Conservation (phyloP, 106 monocot species). For the Hemerocallis citrina region DNA sequence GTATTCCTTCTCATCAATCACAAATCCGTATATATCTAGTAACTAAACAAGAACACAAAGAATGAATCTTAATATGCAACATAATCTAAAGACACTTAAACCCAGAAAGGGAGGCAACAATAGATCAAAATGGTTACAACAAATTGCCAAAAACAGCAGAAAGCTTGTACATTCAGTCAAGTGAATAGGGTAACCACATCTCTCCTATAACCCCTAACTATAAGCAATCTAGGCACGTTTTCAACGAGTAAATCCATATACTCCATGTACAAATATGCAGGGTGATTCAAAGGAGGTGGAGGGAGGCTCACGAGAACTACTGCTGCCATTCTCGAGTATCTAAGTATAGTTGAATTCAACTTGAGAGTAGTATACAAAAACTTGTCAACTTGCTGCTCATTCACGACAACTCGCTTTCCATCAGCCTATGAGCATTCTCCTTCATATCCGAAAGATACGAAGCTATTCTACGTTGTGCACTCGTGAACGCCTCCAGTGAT, state of each 20-base stretch:
- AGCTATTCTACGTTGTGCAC: slow-evolving; percentile 56
- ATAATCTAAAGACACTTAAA: too few relatives aligned
- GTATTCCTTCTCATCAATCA: too few relatives aligned
- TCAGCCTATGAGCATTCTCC: slow-evolving; percentile 49
- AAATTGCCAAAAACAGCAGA: not conserved
- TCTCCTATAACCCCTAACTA: slow-evolving; percentile 86
- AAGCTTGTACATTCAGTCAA: slow-evolving; percentile 2
- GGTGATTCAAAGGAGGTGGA: slow-evolving; percentile 77
- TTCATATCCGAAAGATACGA: slow-evolving; percentile 72
- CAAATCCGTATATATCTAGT: too few relatives aligned
- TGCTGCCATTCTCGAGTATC: slow-evolving; percentile 89
- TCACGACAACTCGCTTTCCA: slow-evolving; percentile 47
- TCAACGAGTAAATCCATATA: slow-evolving; percentile 97
- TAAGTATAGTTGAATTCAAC: slow-evolving; percentile 79
- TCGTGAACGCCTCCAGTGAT: slow-evolving; percentile 59
- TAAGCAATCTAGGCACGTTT: slow-evolving; percentile 85
- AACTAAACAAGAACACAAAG: too few relatives aligned
- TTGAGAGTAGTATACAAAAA: slow-evolving; percentile 91
- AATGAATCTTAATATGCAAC: too few relatives aligned
- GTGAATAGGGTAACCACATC: slow-evolving; percentile 99
- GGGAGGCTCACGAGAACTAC: slow-evolving; percentile 96
- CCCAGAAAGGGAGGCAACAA: too few relatives aligned
- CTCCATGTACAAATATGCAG: slow-evolving; percentile 93
- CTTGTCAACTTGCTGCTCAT: slow-evolving; percentile 88
- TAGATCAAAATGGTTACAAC: slow-evolving; percentile 1